Evolutionary conservation across 2,329 filamentous ascomycete species (phyloP).

Genomic region (Venturia pyrina): DNA sequence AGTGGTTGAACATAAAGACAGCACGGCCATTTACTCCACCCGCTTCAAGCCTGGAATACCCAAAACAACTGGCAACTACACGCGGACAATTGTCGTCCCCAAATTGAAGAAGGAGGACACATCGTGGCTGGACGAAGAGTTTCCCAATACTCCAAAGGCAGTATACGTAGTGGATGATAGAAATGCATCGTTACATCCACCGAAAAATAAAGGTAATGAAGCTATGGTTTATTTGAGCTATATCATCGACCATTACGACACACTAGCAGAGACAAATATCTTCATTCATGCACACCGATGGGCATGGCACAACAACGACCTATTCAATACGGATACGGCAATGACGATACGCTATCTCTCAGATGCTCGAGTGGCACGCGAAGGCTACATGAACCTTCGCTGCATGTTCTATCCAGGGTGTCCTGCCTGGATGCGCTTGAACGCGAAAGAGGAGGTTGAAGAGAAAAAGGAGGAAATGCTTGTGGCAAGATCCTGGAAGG

Average conservation of each 20-base stretch:
- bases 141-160: conserved; percentile 34
- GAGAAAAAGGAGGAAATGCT: conserved; percentile 35
- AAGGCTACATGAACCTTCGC: conserved; percentile 47
- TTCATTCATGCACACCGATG: conserved; percentile 52
- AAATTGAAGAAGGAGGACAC: conserved; percentile 42
- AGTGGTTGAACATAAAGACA: not conserved
- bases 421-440: conserved; percentile 43
- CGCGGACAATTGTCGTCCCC: conserved; percentile 45
- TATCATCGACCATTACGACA: conserved; percentile 52
- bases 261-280: conserved; percentile 47
- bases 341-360: conserved; percentile 36
- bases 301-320: conserved; percentile 49
- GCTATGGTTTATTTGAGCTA: conserved; percentile 53
- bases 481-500: conserved; percentile 35
- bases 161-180: conserved; percentile 41
- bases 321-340: conserved; percentile 33
- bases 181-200: conserved; percentile 37
- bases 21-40: not conserved
- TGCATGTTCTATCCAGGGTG: conserved; percentile 47
- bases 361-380: conserved; percentile 34
- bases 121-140: conserved; percentile 43
- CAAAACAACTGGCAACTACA: conserved; percentile 38
- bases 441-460: conserved; percentile 24
- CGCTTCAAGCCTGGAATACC: conserved; percentile 2
- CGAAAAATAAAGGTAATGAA: conserved; percentile 52